These are phyloP conservation scores for Sclerotinia borealis DNA, from an alignment of 2,329 filamentous ascomycete genomes.

Conservation along the genomic window DNA sequence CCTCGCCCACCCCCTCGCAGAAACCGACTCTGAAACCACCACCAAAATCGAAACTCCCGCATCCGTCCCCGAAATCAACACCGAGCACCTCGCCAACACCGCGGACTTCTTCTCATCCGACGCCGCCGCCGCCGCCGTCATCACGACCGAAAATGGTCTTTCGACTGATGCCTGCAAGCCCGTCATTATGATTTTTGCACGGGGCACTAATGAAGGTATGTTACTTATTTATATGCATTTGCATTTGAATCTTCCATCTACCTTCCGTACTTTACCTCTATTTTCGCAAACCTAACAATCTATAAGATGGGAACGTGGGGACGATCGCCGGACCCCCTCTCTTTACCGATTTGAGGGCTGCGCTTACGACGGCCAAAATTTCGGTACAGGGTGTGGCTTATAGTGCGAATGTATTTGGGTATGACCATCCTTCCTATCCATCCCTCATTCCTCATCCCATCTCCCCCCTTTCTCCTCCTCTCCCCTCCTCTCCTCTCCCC, in stretches of 20 bases:
- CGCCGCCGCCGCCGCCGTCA: not conserved
- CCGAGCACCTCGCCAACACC: not conserved
- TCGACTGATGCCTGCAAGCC: slow-evolving; percentile 1
- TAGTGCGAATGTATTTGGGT: slow-evolving; percentile 29
- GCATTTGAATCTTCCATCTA: too few species aligned
- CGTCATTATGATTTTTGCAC: slow-evolving; percentile 39
- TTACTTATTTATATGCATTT: too few species aligned
- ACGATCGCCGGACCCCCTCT: slow-evolving; percentile 31
- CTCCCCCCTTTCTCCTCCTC: not conserved
- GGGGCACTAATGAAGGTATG: slow-evolving; percentile 39
- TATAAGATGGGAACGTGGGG: slow-evolving; percentile 38
- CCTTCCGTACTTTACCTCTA: too few species aligned
- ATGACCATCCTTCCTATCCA: slow-evolving; percentile 14
- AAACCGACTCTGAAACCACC: not conserved
- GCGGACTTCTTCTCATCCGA: not conserved
- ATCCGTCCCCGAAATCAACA: too few species aligned
- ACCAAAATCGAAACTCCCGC: not conserved
- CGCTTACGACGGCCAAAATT: slow-evolving; percentile 19
- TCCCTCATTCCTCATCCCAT: too few species aligned
- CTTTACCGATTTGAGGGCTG: slow-evolving; percentile 25
- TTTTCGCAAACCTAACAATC: not conserved
- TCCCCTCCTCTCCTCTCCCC: not conserved
- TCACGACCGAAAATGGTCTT: slow-evolving; percentile 3
- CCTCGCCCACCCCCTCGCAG: not conserved
- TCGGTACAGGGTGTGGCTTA: slow-evolving; percentile 31